Evolutionary conservation across 2,329 filamentous ascomycete species (phyloP).

Genomic region (Fonsecaea pugnacius): DNA sequence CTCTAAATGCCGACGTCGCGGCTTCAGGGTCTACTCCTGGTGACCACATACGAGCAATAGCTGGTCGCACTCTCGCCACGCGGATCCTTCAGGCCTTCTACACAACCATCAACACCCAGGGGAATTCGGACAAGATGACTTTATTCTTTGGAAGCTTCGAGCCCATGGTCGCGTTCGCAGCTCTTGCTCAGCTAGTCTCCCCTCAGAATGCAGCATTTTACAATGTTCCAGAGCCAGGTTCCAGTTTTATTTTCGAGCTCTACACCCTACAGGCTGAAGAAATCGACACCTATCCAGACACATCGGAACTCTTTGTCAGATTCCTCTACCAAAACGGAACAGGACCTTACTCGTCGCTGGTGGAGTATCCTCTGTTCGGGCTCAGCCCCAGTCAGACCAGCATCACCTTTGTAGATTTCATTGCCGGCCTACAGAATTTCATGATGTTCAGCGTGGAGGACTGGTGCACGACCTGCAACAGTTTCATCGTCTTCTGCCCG

Average conservation of each 20-base stretch:
- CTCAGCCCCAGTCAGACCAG: constrained; percentile 51
- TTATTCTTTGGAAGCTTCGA: constrained; percentile 57
- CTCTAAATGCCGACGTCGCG: constrained; percentile 46
- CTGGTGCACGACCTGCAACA: constrained; percentile 59
- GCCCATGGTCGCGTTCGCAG: constrained; percentile 58
- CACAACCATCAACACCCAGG: constrained; percentile 45
- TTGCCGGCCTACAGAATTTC: constrained; percentile 50
- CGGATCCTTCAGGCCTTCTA: constrained; percentile 47
- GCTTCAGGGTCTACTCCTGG: constrained; percentile 30
- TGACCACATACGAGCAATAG: constrained; percentile 46
- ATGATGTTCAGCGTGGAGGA: constrained; percentile 50
- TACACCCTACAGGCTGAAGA: constrained; percentile 48
- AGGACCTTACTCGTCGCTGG: constrained; percentile 41
- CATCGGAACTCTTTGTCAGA: constrained; percentile 57
- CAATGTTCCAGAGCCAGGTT: constrained; percentile 54
- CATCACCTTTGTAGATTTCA: constrained; percentile 58
- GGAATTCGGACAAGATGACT: constrained; percentile 49
- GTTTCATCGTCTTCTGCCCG: constrained; percentile 56
- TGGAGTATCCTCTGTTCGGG: constrained; percentile 58
- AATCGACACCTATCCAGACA: constrained; percentile 45
- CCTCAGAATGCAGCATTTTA: constrained; percentile 51
- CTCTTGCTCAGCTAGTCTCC: constrained; percentile 47
- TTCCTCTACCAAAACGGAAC: constrained; percentile 64
- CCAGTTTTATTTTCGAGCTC: constrained; percentile 58
- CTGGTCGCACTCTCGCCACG: constrained; percentile 50